A percentile compares a stretch with the other conserved stretches of the same genome.
phyloP scores from a whole-genome alignment of 768 basidiomycete species.

The Royoungia palumana region DNA sequence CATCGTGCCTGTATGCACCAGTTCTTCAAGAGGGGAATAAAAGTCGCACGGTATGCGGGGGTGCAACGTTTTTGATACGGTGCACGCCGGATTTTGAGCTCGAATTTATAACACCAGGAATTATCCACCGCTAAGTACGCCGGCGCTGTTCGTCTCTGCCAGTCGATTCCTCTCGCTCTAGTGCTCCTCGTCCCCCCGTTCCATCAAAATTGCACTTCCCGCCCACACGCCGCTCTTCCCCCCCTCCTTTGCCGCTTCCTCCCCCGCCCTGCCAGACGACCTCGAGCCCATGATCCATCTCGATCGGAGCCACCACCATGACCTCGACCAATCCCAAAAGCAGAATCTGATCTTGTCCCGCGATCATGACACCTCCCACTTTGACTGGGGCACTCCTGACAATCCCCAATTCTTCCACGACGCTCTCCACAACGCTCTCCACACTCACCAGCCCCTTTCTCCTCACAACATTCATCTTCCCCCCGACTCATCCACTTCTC shows the following conservation, averaged over 20 bases:
- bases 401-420: conserved; percentile 28
- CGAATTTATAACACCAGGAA: conserved; percentile 30
- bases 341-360: conserved; percentile 42
- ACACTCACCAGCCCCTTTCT: conserved; percentile 16
- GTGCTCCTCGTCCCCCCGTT: conserved; percentile 3
- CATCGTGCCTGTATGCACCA: too few relatives aligned
- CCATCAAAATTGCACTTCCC: not conserved
- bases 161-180: not conserved
- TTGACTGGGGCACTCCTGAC: conserved; percentile 32
- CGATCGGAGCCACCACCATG: conserved; percentile 49
- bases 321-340: conserved; percentile 37
- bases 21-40: conserved; percentile 22
- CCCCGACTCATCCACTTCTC: conserved; percentile 6
- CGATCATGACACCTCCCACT: conserved; percentile 32
- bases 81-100: conserved; percentile 32
- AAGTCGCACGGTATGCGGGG: conserved; percentile 26
- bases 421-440: conserved; percentile 20
- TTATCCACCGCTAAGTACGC: conserved; percentile 15
- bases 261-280: not conserved
- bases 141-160: not conserved
- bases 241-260: not conserved
- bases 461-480: conserved; percentile 16
- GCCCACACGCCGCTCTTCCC: conserved; percentile 1
- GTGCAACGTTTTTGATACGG: conserved; percentile 33
- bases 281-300: conserved; percentile 46